These are phyloP conservation scores for Ophiocordyceps sinensis DNA, from an alignment of 2,329 filamentous ascomycete genomes.

Conservation along the genomic window DNA sequence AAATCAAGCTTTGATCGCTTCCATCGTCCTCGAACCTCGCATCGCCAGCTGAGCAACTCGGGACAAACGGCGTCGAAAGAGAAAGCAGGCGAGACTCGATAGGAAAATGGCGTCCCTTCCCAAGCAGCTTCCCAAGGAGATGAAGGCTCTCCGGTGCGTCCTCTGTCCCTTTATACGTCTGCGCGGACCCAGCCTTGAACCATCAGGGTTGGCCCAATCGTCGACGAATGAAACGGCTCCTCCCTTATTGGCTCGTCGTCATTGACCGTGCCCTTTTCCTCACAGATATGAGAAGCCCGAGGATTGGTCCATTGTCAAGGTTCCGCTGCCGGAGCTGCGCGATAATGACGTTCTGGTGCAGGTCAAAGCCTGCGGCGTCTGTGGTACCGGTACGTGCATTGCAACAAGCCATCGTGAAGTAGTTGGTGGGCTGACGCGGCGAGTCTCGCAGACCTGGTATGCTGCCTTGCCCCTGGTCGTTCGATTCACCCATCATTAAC, in stretches of 20 bases:
- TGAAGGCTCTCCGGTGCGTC: conserved; percentile 47
- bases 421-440: conserved; percentile 5
- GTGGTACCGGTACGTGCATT: conserved; percentile 34
- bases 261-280: conserved; percentile 1
- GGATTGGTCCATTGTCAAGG: conserved; percentile 44
- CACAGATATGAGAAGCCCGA: conserved; percentile 45
- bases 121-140: conserved; percentile 36
- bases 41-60: neutral
- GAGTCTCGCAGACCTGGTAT: conserved; percentile 19
- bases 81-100: too few relatives aligned
- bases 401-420: neutral
- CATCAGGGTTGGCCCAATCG: conserved; percentile 8
- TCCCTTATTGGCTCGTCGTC: neutral
- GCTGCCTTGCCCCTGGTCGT: conserved; percentile 3
- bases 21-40: neutral
- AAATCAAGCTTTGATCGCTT: neutral
- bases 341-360: conserved; percentile 49
- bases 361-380: conserved; percentile 53
- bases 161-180: conserved; percentile 1
- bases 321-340: conserved; percentile 45
- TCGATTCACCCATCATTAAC: neutral
- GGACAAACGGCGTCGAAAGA: neutral
- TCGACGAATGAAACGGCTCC: neutral
- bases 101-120: conserved; percentile 25
- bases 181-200: neutral